Conservation (phyloP, 345 rosid species). For the Populus ilicifolia region DNA sequence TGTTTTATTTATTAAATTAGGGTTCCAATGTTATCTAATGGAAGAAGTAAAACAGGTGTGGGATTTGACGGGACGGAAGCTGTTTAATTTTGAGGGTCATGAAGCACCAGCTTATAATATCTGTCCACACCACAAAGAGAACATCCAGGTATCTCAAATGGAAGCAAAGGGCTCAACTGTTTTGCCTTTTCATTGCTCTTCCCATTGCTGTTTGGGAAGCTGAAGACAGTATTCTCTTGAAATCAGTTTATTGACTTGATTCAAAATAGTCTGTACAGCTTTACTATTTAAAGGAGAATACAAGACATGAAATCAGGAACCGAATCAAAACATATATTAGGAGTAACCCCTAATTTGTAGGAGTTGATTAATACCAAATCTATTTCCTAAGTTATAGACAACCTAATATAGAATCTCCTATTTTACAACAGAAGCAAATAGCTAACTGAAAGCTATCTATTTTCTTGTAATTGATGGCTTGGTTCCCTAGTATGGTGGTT, state of each 20-base stretch:
- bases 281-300: too few relatives aligned
- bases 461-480: background rate
- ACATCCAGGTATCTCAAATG: conserved; percentile 57
- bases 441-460: background rate
- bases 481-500: background rate
- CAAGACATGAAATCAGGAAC: too few relatives aligned
- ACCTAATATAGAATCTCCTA: too few relatives aligned
- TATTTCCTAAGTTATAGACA: too few relatives aligned
- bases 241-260: too few relatives aligned
- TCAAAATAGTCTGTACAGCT: too few relatives aligned
- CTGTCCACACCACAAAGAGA: conserved; percentile 89
- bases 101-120: conserved; percentile 82
- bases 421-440: background rate
- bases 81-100: conserved; percentile 78
- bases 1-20: conserved; percentile 11
- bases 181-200: background rate
- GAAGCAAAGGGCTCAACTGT: background rate
- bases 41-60: conserved; percentile 63
- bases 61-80: conserved; percentile 58
- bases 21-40: conserved; percentile 21
- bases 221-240: too few relatives aligned
- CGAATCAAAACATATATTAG: too few relatives aligned
- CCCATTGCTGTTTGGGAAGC: background rate
- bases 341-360: too few relatives aligned
- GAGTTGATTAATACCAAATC: too few relatives aligned